Evolutionary conservation across 306 rosid genomes (phyloP).

Genomic region (Corylus americana): DNA sequence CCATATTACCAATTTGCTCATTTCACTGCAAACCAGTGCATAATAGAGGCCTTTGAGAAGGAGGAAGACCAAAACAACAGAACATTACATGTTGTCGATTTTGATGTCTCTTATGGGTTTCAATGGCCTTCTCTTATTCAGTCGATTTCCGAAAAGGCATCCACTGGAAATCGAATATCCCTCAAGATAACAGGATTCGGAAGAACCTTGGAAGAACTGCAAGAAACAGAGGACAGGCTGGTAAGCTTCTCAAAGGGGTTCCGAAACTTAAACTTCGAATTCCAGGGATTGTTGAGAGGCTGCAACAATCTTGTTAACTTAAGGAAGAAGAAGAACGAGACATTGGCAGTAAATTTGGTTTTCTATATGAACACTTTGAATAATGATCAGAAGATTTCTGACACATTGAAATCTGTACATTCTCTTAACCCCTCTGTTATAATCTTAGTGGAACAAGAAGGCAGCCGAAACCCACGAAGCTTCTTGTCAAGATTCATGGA

Average conservation of each 20-base stretch:
- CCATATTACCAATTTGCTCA: conserved; percentile 81
- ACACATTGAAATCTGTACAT: conserved; percentile 59
- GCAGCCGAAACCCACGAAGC: conserved; percentile 37
- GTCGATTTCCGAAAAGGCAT: conserved; percentile 73
- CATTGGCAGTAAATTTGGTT: conserved; percentile 67
- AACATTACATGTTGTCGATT: conserved; percentile 64
- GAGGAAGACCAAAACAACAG: conserved; percentile 55
- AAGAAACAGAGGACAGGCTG: conserved; percentile 66
- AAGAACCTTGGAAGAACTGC: conserved; percentile 47
- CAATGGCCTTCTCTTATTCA: conserved; percentile 88
- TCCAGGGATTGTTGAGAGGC: conserved; percentile 62
- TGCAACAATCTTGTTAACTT: conserved; percentile 40
- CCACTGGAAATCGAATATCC: conserved; percentile 38
- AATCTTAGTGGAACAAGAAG: conserved; percentile 68
- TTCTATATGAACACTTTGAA: conserved; percentile 51
- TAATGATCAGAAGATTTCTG: conserved; percentile 45
- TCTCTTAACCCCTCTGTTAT: conserved; percentile 58
- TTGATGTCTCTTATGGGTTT: conserved; percentile 71
- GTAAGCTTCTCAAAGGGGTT: conserved; percentile 66
- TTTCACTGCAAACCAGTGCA: conserved; percentile 79
- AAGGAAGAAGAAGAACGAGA: conserved; percentile 63
- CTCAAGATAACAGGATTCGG: conserved; percentile 67
- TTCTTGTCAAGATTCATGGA: conserved; percentile 73
- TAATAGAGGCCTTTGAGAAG: conserved; percentile 67
- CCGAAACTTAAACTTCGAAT: conserved; percentile 52